Percentiles rank a stretch among this genome's conserved stretches.
phyloP scores from a whole-genome alignment of 129 eudicot species.

The Helianthus annuus region DNA sequence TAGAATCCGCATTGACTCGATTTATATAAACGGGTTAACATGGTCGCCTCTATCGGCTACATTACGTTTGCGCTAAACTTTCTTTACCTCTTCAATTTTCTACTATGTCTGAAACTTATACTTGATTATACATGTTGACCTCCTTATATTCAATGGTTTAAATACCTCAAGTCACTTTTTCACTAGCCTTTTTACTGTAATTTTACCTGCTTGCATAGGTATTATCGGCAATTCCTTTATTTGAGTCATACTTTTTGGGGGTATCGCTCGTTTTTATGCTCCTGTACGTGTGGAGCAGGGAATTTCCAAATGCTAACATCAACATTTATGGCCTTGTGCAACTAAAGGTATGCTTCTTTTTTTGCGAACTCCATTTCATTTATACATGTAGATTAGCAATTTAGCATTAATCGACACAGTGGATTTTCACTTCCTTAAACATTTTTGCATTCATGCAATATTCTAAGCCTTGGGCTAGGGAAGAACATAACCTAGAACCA shows the following conservation, averaged over 20 bases:
- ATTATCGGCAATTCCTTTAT: constrained; percentile 59
- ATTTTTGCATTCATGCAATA: neutral
- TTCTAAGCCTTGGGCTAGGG: neutral
- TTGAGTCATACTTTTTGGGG: constrained; percentile 60
- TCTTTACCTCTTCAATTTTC: neutral
- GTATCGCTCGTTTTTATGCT: constrained; percentile 92
- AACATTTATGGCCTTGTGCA: constrained; percentile 77
- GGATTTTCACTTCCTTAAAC: neutral
- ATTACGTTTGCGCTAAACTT: neutral
- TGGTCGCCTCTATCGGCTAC: constrained; percentile 1
- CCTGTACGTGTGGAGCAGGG: constrained; percentile 93
- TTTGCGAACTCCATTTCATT: constrained; percentile 2
- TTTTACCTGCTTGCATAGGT: constrained; percentile 40
- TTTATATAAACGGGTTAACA: neutral
- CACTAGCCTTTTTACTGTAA: neutral
- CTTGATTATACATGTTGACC: neutral
- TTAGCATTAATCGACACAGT: neutral
- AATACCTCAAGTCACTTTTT: neutral
- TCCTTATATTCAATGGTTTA: neutral
- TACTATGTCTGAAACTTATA: neutral
- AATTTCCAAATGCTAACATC: constrained; percentile 70
- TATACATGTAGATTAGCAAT: neutral
- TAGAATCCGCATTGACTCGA: neutral
- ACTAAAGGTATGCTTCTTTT: constrained; percentile 52
- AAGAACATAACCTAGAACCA: constrained; percentile 10